Evolutionary conservation across 176 grass and related monocot species (phyloP), one percentile per base, ranked within the genome.

Genomic region (Cenchrus americanus): DNA sequence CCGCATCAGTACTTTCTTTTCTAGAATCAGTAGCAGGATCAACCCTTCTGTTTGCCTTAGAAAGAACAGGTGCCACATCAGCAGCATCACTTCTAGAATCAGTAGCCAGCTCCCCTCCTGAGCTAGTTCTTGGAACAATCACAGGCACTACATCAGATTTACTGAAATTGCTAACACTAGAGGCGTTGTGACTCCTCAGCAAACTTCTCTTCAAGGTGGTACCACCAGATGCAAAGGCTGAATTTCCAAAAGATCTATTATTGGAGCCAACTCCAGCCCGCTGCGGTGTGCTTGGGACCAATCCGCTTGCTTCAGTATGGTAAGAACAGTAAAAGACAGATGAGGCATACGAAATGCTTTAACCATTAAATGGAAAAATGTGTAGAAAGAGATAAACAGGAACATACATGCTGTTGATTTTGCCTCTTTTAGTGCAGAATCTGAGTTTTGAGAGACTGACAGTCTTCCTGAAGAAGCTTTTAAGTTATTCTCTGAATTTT

Each of bases 111-210:
- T 98, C 95, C 72, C 76, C 58, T 82, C 82, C 92, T 80, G 96
- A 86, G 87, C 78, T 99, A 92, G 77, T 87, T 94, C 93, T 94
- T 71, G 97, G 93, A 53, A 99, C 82, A 65, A 96, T 89, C 50
- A 96, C 83, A 62, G 97, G 86, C 32, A 90, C 62, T 72, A 92
- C 86, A 67, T 95, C 90, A 66, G 37, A 19, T 88, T 92, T 92
- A 80, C 76, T 92, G 57, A 89, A 83, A 71, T 57, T 88, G 62
- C 88, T 87, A 77, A 92, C 53, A 92, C 88, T 92, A 74, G 85
- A 82, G 42, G 89, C 62, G 14, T 71, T 88, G 42, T 87, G 84
- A 74, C 77, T 86, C 86, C 76, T 95, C 86, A 92, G 66, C 40
- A 89, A 88, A 88, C 86, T 87, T 94, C 93, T 96, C 78, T 89